Evolutionary conservation across 306 rosid species (phyloP).

Genomic region (Clitoria ternatea): DNA sequence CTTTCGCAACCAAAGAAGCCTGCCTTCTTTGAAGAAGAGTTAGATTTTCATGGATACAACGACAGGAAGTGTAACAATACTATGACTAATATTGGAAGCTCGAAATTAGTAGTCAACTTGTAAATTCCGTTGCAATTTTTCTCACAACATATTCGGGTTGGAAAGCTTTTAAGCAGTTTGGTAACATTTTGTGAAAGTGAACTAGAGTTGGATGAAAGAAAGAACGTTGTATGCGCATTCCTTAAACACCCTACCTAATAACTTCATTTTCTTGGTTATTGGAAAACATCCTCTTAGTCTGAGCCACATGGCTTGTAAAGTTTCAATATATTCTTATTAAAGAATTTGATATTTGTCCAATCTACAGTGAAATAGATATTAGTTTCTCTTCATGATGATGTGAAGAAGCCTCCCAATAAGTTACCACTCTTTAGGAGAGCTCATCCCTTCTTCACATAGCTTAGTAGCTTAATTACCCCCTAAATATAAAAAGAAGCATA

Average conservation of each 20-base stretch:
- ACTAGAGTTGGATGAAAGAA: not conserved
- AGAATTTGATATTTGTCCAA: not conserved
- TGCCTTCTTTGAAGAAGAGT: constrained; percentile 1
- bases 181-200: not conserved
- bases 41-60: not conserved
- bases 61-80: constrained; percentile 3
- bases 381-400: not conserved
- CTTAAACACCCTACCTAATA: not conserved
- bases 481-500: not conserved
- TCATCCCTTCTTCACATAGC: not conserved
- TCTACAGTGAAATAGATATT: not conserved
- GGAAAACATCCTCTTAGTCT: not conserved
- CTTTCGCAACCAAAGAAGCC: constrained; percentile 28
- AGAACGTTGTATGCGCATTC: not conserved
- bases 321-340: not conserved
- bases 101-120: not conserved
- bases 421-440: not conserved
- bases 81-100: constrained; percentile 23
- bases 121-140: not conserved
- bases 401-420: not conserved
- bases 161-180: not conserved
- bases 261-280: not conserved
- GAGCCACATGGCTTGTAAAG: not conserved
- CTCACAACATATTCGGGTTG: too few species aligned
- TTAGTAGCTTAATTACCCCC: not conserved